Base-by-base conservation (phyloP, 2,329 filamentous ascomycete genomes). In the Xylariaceae sp. region DNA sequence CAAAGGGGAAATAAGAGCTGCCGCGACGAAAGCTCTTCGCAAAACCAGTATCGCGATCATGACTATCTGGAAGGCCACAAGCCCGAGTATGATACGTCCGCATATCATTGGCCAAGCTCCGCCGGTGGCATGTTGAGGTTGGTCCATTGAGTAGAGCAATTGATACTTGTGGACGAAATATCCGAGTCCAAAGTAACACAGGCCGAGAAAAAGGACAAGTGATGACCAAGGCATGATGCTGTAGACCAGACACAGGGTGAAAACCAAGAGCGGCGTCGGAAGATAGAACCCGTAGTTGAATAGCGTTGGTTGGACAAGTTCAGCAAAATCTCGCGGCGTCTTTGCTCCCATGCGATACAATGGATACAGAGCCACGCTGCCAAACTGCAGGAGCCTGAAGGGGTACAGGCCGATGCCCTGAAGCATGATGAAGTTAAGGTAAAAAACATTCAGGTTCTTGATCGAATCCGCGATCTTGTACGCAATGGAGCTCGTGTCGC, bases 211-310 rank as follows among this genome's bases (percentile, higher is more conserved):
- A 12, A 94, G 74, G 10, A 96, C 83, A 33, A 83, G 69, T 64
- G 81, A 93, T 0, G 89, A 92, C 31, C 74, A 72, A 1, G 77
- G 78, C 10, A 96, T 69, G 13, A 94, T 80, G 52, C 86, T 93
- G 67, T 98, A 98, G 5, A 96, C 89, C 25, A 94, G 72, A 52
- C 92, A 96, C 19, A 98, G 83, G 51, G 96, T 93, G 60, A 95
- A 90, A 12, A 96, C 79, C 9, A 98, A 74, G 36, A 98, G 75
- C 0, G 90, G 87, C 15, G 92, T 93, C 0, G 92, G 92, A 5
- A 98, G 73, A 50, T 88, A 96, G 60, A 95, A 95, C 15, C 92
- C 92, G 51, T 98, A 98, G 57, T 85, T 90, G 61, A 98, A 98
- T 8, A 83, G 68, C 0, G 88, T 85, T 1, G 93, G 89, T 39